Base-by-base conservation (phyloP, 2,329 filamentous ascomycete species). In the Exophiala bonariae region DNA sequence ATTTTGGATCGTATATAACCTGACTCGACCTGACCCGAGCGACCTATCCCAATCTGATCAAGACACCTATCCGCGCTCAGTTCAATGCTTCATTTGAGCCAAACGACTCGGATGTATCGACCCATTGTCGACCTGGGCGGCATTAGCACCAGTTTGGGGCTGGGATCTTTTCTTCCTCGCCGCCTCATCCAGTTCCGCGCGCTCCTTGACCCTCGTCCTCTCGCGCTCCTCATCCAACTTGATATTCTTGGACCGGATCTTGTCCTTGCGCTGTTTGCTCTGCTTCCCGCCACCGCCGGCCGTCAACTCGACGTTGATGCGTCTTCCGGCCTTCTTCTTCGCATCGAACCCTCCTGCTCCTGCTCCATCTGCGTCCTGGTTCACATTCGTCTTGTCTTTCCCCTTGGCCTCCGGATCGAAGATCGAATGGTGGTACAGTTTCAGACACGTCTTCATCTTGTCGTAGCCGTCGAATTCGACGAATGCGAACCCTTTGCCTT, bases 281-380 rank as follows among this genome's bases (percentile, higher is more conserved):
- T 90, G 95, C 52, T 85, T 85, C 50, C 92, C 92, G 32, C 91
- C 91, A 41, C 78, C 78, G 30, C 91, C 91, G 49, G 87, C 91
- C 79, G 90, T 96, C 57, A 97, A 71, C 71, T 96, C 92, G 19
- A 96, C 87, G 64, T 96, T 96, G 61, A 97, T 95, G 69, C 85
- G 87, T 59, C 92, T 77, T 41, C 83, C 72, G 19, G 48, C 47
- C 39, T 44, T 46, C 33, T 37, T 45, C 9, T 40, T 40, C 14
- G 41, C 41, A 2, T 19, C 22, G 3, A 41, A 28, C 23, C 35
- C 28, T 9, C 14, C 11, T 26, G 6, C 11, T 26, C 23, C 23
- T 30, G 17, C n/a, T 43, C 41, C n/a, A 31, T 31, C 11, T n/a
- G 19, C n/a, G 41, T 39, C 35, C 44, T 40, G 38, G 38, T 40